phyloP scores from a whole-genome alignment of 2,329 filamentous ascomycete species.

The Phialocephala sp. region DNA sequence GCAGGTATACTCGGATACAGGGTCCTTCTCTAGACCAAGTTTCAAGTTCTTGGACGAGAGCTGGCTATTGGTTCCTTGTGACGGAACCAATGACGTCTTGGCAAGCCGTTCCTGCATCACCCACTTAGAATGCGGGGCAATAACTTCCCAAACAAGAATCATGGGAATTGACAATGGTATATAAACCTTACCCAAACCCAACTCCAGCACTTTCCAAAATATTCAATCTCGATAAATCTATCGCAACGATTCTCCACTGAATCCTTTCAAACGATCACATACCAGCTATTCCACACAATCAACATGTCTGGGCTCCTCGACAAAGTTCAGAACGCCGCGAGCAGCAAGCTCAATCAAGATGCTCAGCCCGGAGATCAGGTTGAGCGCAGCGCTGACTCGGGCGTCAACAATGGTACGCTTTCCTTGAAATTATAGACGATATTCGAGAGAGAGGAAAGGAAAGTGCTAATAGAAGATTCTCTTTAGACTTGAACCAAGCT shows the following conservation, averaged over 20 bases:
- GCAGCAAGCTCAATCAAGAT: not conserved
- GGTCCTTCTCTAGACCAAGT: not conserved
- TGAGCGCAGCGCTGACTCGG: not conserved
- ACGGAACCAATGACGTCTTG: not conserved
- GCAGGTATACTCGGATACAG: not conserved
- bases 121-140: not conserved
- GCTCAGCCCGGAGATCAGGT: slow-evolving; percentile 1
- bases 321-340: not conserved
- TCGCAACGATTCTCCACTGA: not conserved
- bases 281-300: not conserved
- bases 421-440: not conserved
- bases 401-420: not conserved
- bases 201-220: not conserved
- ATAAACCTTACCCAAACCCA: not conserved
- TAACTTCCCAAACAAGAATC: not conserved
- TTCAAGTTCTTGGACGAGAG: not conserved
- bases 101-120: not conserved
- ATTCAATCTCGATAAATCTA: not conserved
- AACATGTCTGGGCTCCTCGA: slow-evolving; percentile 5
- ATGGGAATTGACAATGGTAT: not conserved
- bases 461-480: not conserved
- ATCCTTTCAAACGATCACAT: not conserved
- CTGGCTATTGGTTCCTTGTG: not conserved
- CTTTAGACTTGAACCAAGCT: not conserved
- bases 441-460: not conserved